Evolutionary conservation across 768 basidiomycete species (phyloP).

Genomic region (Holtermanniella nyarrowii): DNA sequence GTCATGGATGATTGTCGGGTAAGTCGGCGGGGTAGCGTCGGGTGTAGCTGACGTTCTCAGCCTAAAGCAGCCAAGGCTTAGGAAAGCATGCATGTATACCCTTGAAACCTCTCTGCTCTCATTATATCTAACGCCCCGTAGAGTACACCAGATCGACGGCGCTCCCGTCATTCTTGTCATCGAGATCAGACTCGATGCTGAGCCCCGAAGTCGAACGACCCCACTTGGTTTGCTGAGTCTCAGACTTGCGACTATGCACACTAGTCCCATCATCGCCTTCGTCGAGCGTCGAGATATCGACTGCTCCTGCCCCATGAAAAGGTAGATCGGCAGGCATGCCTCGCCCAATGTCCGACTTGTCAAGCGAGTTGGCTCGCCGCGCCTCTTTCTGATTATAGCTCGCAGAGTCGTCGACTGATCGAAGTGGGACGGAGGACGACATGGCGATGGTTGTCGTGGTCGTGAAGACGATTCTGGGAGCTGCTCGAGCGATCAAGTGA

Average conservation of each 20-base stretch:
- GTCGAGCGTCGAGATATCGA: neutral
- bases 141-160: neutral
- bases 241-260: neutral
- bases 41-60: neutral
- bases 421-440: neutral
- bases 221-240: neutral
- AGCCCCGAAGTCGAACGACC: neutral
- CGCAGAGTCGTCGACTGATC: neutral
- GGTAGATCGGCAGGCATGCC: neutral
- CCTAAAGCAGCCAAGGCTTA: neutral
- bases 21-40: constrained; percentile 9
- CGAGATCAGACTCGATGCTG: neutral
- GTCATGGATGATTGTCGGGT: constrained; percentile 41
- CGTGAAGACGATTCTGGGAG: neutral
- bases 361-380: neutral
- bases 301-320: neutral
- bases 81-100: neutral
- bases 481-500: neutral
- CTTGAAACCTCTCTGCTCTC: no score
- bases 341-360: neutral
- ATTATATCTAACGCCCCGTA: no score
- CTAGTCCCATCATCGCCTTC: neutral
- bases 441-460: neutral
- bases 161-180: neutral
- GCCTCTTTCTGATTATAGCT: neutral